Evolutionary conservation across 2,329 filamentous ascomycete species (phyloP).

Genomic region (Diatrype stigma): DNA sequence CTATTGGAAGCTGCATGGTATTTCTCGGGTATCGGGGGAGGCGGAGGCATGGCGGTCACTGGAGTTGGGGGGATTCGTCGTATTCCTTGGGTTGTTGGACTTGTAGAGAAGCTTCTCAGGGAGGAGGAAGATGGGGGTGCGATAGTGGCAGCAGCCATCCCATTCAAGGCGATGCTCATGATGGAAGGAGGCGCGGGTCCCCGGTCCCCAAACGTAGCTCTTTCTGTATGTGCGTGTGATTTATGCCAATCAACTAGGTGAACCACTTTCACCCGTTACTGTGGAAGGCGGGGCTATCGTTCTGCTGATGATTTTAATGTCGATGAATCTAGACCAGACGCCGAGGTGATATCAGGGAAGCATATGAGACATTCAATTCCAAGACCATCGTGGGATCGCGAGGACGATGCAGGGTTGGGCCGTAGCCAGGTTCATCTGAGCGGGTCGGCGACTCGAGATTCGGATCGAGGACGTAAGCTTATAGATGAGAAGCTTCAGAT

Average conservation of each 20-base stretch:
- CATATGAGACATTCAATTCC: not conserved
- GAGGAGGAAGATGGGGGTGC: conserved; percentile 24
- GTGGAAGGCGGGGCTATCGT: not conserved
- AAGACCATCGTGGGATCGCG: not conserved
- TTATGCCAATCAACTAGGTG: conserved; percentile 10
- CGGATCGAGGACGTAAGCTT: not conserved
- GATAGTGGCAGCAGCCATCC: conserved; percentile 26
- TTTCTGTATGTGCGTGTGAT: conserved; percentile 6
- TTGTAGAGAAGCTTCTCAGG: conserved; percentile 21
- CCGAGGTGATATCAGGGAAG: not conserved
- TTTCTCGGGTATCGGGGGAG: conserved; percentile 47
- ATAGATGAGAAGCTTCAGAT: not conserved
- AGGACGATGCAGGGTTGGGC: not conserved
- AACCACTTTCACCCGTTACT: conserved; percentile 13
- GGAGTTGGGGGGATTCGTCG: conserved; percentile 21
- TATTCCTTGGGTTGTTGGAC: conserved; percentile 23
- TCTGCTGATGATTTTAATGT: not conserved
- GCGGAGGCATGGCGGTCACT: conserved; percentile 34
- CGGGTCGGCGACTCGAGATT: not conserved
- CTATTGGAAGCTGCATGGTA: conserved; percentile 23
- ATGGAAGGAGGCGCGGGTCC: conserved; percentile 1
- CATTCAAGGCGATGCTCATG: conserved; percentile 26
- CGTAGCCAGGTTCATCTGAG: not conserved
- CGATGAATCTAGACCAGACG: not conserved
- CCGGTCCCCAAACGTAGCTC: not conserved